Conservation (phyloP, 2,329 filamentous ascomycete genomes). For the Pyrenophora tritici-repentis region DNA sequence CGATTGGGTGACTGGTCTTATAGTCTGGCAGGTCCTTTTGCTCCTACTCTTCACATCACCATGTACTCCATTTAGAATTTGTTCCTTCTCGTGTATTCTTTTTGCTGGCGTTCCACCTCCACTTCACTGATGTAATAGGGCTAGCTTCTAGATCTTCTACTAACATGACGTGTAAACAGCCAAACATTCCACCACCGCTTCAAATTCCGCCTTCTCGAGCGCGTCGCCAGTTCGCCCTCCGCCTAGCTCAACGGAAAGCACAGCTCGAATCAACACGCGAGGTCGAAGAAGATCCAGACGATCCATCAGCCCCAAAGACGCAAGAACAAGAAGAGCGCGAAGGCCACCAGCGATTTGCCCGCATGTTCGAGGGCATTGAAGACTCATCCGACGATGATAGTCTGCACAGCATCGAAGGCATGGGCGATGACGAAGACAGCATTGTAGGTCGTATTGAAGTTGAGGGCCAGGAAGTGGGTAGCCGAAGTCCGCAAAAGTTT, state of each 20-base stretch:
- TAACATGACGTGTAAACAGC: slow-evolving; percentile 11
- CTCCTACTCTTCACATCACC: neutral
- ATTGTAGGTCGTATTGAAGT: slow-evolving; percentile 4
- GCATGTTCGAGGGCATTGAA: slow-evolving; percentile 44
- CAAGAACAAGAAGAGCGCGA: slow-evolving; percentile 39
- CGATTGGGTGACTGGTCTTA: slow-evolving; percentile 11
- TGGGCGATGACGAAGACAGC: slow-evolving; percentile 20
- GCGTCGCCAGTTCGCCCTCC: slow-evolving; percentile 84
- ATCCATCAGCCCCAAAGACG: slow-evolving; percentile 13
- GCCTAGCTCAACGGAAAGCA: slow-evolving; percentile 64
- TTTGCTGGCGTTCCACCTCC: slow-evolving; percentile 15
- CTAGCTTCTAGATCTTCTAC: slow-evolving; percentile 40
- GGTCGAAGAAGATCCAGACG: slow-evolving; percentile 22
- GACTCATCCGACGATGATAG: slow-evolving; percentile 37
- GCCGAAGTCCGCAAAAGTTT: neutral
- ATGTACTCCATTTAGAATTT: slow-evolving; percentile 2
- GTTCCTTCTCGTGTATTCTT: neutral
- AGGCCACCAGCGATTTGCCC: slow-evolving; percentile 40
- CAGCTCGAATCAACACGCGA: slow-evolving; percentile 34
- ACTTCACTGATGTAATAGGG: neutral
- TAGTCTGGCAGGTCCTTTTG: slow-evolving; percentile 5
- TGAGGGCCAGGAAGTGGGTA: slow-evolving; percentile 8
- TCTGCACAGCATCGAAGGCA: slow-evolving; percentile 10
- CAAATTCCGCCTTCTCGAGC: slow-evolving; percentile 87
- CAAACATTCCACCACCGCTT: slow-evolving; percentile 59